These are phyloP conservation scores for Heterobasidion irregulare DNA, from an alignment of 1,284 basidiomycete species.

Conservation along the genomic window DNA sequence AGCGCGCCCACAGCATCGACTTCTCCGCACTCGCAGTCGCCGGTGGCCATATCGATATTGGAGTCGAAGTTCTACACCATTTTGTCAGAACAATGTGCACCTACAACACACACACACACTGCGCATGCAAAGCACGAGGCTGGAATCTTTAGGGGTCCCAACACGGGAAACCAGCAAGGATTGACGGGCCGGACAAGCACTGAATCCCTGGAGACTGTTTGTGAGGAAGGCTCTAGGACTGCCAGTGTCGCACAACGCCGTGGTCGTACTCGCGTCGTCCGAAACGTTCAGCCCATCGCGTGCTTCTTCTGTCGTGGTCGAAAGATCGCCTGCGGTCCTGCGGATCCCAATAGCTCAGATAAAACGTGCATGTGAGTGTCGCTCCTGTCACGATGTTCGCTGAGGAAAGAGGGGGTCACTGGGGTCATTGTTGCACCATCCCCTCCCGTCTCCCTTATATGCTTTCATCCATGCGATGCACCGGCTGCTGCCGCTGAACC, in stretches of 20 bases:
- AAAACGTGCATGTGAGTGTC: slow-evolving; percentile 53
- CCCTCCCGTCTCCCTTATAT: background rate
- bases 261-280: background rate
- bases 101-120: background rate
- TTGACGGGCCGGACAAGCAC: background rate
- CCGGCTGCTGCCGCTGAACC: too few species aligned
- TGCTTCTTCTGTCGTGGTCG: slow-evolving; percentile 55
- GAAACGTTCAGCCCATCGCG: slow-evolving; percentile 25
- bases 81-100: too few species aligned
- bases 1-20: too few species aligned
- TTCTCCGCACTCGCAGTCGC: too few species aligned
- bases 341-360: slow-evolving; percentile 37
- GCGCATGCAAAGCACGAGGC: background rate
- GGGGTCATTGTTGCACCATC: background rate
- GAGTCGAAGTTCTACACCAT: too few species aligned
- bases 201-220: background rate
- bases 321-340: slow-evolving; percentile 58
- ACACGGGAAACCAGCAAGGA: background rate
- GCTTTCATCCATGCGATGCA: too few species aligned
- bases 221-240: background rate
- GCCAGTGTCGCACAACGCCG: background rate
- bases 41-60: too few species aligned
- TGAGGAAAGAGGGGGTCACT: too few species aligned
- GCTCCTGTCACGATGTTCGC: background rate
- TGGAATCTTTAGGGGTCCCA: too few species aligned